Evolutionary conservation across 1,139 yeast genomes (phyloP).

Genomic region (Yarrowia galli): DNA sequence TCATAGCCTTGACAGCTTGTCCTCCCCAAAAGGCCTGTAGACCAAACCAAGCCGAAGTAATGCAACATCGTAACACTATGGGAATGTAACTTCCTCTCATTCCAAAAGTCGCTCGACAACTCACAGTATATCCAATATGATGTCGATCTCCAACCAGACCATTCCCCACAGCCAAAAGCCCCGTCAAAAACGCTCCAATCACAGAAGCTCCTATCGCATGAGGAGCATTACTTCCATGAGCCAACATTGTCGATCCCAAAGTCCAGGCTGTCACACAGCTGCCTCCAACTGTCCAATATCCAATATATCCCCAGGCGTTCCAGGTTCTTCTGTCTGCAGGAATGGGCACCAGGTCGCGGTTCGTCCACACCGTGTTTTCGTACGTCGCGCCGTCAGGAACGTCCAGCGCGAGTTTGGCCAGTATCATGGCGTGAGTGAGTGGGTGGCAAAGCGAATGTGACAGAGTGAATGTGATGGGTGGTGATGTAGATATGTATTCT

Average conservation of each 20-base stretch:
- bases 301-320: conserved; percentile 43
- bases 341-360: conserved; percentile 45
- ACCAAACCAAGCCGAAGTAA: conserved; percentile 48
- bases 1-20: conserved; percentile 45
- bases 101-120: conserved; percentile 47
- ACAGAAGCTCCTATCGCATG: conserved; percentile 44
- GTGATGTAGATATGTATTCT: too few relatives aligned
- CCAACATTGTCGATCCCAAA: conserved; percentile 42
- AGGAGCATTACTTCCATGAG: conserved; percentile 41
- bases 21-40: conserved; percentile 48
- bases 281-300: conserved; percentile 45
- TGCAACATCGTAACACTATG: conserved; percentile 46
- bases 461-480: too few relatives aligned
- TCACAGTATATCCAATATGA: conserved; percentile 47
- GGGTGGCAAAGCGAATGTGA: too few relatives aligned
- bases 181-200: conserved; percentile 44
- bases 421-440: too few relatives aligned
- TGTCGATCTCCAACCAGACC: conserved; percentile 46
- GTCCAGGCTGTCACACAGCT: conserved; percentile 44
- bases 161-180: conserved; percentile 44
- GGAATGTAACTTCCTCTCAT: conserved; percentile 47
- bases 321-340: conserved; percentile 45
- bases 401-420: conserved; percentile 30
- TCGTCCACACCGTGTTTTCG: conserved; percentile 39
- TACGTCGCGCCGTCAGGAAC: conserved; percentile 34